A percentile compares a stretch with the other conserved stretches of the same genome.
Conservation (phyloP, 2,329 filamentous ascomycete species). For the Penicillium corylophilum region DNA sequence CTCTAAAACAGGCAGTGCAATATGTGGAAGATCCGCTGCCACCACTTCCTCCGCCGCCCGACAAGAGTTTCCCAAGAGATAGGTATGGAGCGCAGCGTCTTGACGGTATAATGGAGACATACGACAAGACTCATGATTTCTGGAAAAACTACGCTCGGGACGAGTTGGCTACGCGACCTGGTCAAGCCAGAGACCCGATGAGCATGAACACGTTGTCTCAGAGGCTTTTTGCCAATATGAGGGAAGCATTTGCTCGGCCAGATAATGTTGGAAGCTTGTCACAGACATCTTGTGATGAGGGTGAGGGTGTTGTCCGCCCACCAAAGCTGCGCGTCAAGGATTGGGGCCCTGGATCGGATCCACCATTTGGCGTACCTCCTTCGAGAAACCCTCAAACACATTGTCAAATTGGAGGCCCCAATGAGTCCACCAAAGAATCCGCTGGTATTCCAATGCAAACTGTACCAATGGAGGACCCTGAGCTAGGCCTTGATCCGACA, state of each 20-base stretch:
- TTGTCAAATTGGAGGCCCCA: no score
- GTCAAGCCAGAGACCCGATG: not conserved
- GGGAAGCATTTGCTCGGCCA: not conserved
- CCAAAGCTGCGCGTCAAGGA: not conserved
- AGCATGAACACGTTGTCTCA: not conserved
- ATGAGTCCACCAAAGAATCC: not conserved
- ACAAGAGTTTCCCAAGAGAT: slow-evolving; percentile 1
- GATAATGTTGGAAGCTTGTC: not conserved
- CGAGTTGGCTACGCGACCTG: not conserved
- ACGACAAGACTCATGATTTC: slow-evolving; percentile 4
- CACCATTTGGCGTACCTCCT: no score
- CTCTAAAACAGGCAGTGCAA: not conserved
- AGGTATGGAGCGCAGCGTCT: not conserved
- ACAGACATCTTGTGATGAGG: not conserved
- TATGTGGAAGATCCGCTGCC: slow-evolving; percentile 25
- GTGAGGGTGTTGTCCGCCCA: no score
- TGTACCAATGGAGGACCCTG: not conserved
- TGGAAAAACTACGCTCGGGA: not conserved
- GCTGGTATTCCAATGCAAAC: not conserved
- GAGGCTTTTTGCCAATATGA: not conserved
- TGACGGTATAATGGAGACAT: not conserved
- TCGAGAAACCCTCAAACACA: no score
- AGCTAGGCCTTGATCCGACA: not conserved
- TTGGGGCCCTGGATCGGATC: no score
- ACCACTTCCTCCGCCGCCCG: slow-evolving; percentile 14